Percentiles rank a stretch among this genome's conserved stretches.
These are phyloP conservation scores for Candida verbasci DNA, from an alignment of 805 yeast species.

Conservation along the genomic window DNA sequence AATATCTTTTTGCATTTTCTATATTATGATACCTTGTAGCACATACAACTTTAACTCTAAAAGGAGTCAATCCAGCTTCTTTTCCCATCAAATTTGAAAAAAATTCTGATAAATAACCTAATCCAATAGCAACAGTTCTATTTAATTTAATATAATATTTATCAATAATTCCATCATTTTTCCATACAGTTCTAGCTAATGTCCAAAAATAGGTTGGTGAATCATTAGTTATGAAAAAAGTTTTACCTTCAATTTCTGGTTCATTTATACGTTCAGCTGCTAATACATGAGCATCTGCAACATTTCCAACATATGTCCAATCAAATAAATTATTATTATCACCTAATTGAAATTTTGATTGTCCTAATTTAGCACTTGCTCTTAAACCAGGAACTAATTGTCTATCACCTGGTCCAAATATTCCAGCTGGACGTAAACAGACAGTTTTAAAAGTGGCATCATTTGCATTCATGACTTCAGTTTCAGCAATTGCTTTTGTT, in stretches of 20 bases:
- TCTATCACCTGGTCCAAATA: constrained; percentile 98
- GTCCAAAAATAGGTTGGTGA: constrained; percentile 97
- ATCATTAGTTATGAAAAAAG: constrained; percentile 89
- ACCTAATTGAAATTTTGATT: constrained; percentile 90
- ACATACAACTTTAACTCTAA: constrained; percentile 87
- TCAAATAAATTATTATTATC: constrained; percentile 91
- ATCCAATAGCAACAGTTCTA: constrained; percentile 70
- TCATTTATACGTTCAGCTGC: constrained; percentile 77
- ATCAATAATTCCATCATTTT: constrained; percentile 86
- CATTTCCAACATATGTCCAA: constrained; percentile 98
- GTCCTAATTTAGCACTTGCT: constrained; percentile 75
- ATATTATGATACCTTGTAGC: constrained; percentile 93
- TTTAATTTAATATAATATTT: constrained; percentile 61
- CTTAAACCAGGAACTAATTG: constrained; percentile 93
- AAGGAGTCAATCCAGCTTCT: constrained; percentile 93
- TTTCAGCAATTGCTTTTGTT: constrained; percentile 90
- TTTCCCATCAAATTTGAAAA: constrained; percentile 67
- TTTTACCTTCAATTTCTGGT: constrained; percentile 70
- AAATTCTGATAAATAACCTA: constrained; percentile 78
- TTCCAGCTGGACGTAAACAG: constrained; percentile 94
- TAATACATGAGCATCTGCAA: constrained; percentile 91
- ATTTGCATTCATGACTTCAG: constrained; percentile 71
- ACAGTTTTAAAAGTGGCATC: constrained; percentile 61
- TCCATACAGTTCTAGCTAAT: constrained; percentile 94
- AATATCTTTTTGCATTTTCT: constrained; percentile 69